A percentile compares a stretch with the other conserved stretches of the same genome.
Conservation (phyloP, 495 filamentous ascomycete genomes). For the Xylaria scruposa region DNA sequence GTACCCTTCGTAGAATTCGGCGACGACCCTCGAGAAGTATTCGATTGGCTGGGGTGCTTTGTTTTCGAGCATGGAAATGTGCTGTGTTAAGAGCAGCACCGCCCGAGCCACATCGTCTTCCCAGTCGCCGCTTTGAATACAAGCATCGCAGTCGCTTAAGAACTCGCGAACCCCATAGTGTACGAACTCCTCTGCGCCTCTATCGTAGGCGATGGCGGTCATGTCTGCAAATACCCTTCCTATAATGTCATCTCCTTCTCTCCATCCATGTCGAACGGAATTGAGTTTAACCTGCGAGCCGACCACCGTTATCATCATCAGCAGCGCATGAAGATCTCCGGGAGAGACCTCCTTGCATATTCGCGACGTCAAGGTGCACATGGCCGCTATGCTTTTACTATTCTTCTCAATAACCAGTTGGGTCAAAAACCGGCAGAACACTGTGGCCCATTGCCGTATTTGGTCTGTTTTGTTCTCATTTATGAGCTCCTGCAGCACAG, state of each 20-base stretch:
- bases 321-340: background rate
- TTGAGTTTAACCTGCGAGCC: background rate
- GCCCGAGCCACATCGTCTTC: conserved; percentile 39
- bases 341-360: background rate
- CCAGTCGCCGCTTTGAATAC: conserved; percentile 35
- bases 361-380: background rate
- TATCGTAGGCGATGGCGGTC: conserved; percentile 1
- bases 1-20: conserved; percentile 44
- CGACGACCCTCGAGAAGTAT: conserved; percentile 38
- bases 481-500: conserved; percentile 44
- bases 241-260: conserved; percentile 2
- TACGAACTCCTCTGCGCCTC: conserved; percentile 34
- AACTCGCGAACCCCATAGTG: conserved; percentile 41
- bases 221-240: background rate
- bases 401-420: background rate
- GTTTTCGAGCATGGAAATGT: conserved; percentile 46
- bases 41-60: conserved; percentile 38
- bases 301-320: background rate
- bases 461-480: conserved; percentile 36
- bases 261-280: background rate
- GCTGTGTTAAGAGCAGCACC: conserved; percentile 35
- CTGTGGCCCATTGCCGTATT: conserved; percentile 29
- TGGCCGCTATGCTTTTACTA: background rate
- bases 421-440: conserved; percentile 30
- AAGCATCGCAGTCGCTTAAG: conserved; percentile 41